A percentile compares a stretch with the other conserved stretches of the same genome.
These are phyloP conservation scores for Takashimella tepidaria DNA, from an alignment of 1,284 basidiomycete genomes.

Conservation along the genomic window DNA sequence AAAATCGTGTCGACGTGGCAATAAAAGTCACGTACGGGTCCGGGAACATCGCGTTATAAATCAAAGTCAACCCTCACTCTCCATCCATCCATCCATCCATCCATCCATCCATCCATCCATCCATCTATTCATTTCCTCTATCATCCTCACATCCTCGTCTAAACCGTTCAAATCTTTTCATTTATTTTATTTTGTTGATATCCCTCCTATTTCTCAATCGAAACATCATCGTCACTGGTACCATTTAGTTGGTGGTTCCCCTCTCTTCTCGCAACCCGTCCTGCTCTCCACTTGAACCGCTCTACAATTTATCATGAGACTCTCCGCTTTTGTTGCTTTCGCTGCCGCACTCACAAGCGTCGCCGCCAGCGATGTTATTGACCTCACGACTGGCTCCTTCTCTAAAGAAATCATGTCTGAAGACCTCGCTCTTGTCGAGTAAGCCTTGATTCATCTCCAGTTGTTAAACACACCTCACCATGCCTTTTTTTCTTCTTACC, in stretches of 20 bases:
- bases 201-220: too few species aligned
- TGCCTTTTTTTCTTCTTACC: too few species aligned
- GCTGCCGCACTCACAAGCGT: conserved; percentile 24
- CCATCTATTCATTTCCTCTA: conserved; percentile 5
- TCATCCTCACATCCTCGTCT: too few species aligned
- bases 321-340: conserved; percentile 25
- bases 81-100: neutral
- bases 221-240: too few species aligned
- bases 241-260: too few species aligned
- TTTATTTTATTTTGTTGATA: too few species aligned
- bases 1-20: too few species aligned
- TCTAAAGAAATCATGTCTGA: conserved; percentile 63
- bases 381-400: conserved; percentile 67
- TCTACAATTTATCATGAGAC: conserved; percentile 12
- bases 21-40: too few species aligned
- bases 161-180: too few species aligned
- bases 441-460: too few species aligned
- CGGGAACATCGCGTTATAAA: too few species aligned
- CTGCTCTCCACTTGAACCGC: neutral
- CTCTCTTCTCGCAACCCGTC: neutral
- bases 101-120: neutral
- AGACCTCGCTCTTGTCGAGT: conserved; percentile 85
- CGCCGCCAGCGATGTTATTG: conserved; percentile 63
- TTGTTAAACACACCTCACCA: too few species aligned
- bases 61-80: neutral